A percentile compares a stretch with the other conserved stretches of the same genome.
Conservation (phyloP, 495 filamentous ascomycete genomes). For the Aspergillus carlsbadensis region DNA sequence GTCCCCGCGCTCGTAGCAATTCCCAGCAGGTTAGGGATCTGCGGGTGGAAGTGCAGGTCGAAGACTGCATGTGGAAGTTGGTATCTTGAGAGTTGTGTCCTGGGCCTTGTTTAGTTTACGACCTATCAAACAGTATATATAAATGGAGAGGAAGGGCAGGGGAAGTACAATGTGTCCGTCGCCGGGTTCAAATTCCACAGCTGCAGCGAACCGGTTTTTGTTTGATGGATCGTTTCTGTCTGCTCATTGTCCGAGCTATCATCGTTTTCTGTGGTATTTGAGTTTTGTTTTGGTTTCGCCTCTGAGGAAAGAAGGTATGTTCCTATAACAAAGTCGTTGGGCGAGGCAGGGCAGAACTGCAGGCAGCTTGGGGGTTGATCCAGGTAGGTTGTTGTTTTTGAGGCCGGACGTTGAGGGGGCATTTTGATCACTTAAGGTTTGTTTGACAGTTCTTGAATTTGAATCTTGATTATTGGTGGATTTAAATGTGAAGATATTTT, state of each 20-base stretch:
- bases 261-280: too few species aligned
- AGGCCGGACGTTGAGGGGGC: constrained; percentile 26
- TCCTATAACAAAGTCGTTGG: constrained; percentile 73
- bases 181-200: constrained; percentile 56
- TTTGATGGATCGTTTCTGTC: constrained; percentile 41
- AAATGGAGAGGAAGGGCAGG: background rate
- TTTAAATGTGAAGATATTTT: background rate
- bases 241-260: constrained; percentile 16
- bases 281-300: constrained; percentile 32
- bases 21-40: constrained; percentile 54
- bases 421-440: background rate
- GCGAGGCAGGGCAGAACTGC: constrained; percentile 68
- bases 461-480: too few species aligned
- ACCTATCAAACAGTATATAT: too few species aligned
- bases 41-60: constrained; percentile 78
- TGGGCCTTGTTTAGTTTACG: constrained; percentile 8
- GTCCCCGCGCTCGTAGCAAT: constrained; percentile 72
- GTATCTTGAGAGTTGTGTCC: constrained; percentile 43
- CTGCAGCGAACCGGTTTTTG: constrained; percentile 69
- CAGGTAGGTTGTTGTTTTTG: constrained; percentile 38
- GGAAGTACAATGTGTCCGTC: constrained; percentile 45
- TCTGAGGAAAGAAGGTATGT: constrained; percentile 71
- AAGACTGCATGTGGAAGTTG: constrained; percentile 69
- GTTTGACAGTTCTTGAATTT: background rate
- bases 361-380: constrained; percentile 79